These are phyloP conservation scores for Crithidia expoeki DNA, from an alignment of 208 protist species.

Conservation along the genomic window DNA sequence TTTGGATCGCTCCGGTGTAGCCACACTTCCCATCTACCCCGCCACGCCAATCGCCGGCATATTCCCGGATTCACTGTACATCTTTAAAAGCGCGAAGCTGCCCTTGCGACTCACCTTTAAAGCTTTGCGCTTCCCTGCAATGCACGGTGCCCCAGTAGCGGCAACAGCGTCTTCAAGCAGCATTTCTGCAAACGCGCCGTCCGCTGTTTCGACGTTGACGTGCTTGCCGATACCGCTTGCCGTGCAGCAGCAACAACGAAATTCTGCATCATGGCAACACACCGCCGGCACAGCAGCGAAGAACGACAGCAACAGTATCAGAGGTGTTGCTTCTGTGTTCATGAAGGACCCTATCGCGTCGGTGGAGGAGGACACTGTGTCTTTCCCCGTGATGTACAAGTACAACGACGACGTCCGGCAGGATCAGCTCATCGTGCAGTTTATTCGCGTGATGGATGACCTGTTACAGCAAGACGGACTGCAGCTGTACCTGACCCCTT, in stretches of 20 bases:
- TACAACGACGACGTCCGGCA: constrained; percentile 96
- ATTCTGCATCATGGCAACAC: neutral
- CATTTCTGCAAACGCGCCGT: neutral
- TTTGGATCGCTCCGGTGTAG: constrained; percentile 30
- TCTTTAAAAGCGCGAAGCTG: constrained; percentile 87
- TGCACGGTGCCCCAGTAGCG: neutral
- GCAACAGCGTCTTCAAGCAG: neutral
- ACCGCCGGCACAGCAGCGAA: neutral
- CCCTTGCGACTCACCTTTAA: constrained; percentile 66
- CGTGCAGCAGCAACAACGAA: constrained; percentile 13
- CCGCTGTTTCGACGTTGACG: neutral
- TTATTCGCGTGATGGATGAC: constrained; percentile 90
- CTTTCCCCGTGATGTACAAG: constrained; percentile 91
- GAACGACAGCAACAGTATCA: neutral
- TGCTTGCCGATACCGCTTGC: constrained; percentile 25
- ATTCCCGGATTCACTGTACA: constrained; percentile 53
- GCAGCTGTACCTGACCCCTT: constrained; percentile 94
- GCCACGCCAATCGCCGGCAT: constrained; percentile 44
- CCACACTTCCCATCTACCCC: constrained; percentile 79
- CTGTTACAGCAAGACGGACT: constrained; percentile 93
- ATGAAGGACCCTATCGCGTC: constrained; percentile 11
- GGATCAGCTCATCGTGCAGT: constrained; percentile 97
- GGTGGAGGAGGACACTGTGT: constrained; percentile 14
- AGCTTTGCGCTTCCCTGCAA: constrained; percentile 7
- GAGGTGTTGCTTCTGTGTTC: neutral